phyloP scores from a whole-genome alignment of 768 basidiomycete species.

The Trametes villosa region DNA sequence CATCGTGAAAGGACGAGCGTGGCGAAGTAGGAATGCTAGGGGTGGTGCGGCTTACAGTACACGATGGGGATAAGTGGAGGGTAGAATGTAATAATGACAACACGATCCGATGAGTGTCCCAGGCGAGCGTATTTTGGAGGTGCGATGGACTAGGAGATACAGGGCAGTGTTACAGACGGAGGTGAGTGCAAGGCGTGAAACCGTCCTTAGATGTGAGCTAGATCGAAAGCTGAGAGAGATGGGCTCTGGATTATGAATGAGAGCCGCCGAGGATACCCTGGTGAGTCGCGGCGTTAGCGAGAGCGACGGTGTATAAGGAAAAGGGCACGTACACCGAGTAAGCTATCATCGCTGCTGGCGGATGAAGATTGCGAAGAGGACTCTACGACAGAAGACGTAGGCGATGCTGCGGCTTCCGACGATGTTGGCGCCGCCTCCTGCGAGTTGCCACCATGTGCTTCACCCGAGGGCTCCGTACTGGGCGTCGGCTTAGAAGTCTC shows the following conservation, averaged over 20 bases:
- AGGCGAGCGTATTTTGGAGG: neutral
- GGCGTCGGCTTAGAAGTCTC: neutral
- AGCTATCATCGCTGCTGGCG: neutral
- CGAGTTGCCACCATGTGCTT: neutral
- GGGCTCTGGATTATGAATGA: neutral
- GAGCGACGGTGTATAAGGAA: neutral
- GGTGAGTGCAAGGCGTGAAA: neutral
- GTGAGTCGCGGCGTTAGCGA: neutral
- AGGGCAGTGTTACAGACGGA: constrained; percentile 4
- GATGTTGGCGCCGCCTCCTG: neutral
- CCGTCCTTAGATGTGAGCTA: neutral
- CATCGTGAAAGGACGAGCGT: neutral
- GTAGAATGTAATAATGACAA: neutral
- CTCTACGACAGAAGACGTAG: too few relatives aligned
- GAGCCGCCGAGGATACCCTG: neutral
- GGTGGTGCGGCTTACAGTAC: neutral
- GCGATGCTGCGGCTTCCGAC: neutral
- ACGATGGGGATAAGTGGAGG: neutral
- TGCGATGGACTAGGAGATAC: neutral
- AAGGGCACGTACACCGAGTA: neutral
- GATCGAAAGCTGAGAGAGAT: neutral
- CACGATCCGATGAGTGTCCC: neutral
- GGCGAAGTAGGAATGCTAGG: neutral
- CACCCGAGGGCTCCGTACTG: neutral
- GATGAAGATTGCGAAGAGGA: too few relatives aligned